A percentile compares a stretch with the other conserved stretches of the same genome.
phyloP scores from a whole-genome alignment of 2,329 filamentous ascomycete genomes.

The Xylariaceae sp. region DNA sequence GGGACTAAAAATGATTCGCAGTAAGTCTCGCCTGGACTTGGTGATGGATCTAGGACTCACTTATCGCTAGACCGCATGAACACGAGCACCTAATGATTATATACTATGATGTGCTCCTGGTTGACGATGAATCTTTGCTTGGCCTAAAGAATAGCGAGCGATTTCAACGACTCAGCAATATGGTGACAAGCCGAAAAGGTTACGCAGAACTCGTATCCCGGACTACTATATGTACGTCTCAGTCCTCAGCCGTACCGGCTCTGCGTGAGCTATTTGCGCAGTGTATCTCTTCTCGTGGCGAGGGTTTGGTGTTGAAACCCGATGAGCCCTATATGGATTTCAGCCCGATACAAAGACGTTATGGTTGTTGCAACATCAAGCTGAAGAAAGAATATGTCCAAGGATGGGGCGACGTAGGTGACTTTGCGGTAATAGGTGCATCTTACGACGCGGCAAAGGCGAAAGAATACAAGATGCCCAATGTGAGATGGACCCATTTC shows the following conservation, averaged over 20 bases:
- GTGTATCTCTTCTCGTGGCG: constrained; percentile 61
- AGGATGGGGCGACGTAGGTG: constrained; percentile 74
- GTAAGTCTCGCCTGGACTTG: constrained; percentile 38
- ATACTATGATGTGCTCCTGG: constrained; percentile 54
- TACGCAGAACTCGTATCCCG: constrained; percentile 57
- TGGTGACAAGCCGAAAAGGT: constrained; percentile 53
- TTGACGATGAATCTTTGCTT: constrained; percentile 52
- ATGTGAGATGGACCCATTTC: constrained; percentile 73
- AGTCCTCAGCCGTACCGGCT: constrained; percentile 45
- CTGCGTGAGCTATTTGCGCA: constrained; percentile 63
- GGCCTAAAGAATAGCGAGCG: constrained; percentile 53
- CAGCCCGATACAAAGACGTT: constrained; percentile 34
- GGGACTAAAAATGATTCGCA: constrained; percentile 66
- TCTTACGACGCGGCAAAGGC: constrained; percentile 64
- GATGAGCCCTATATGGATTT: constrained; percentile 73
- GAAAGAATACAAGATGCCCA: constrained; percentile 48
- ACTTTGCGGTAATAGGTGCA: constrained; percentile 76
- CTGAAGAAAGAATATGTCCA: constrained; percentile 82
- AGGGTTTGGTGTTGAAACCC: constrained; percentile 79
- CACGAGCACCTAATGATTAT: constrained; percentile 59
- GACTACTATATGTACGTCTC: constrained; percentile 64
- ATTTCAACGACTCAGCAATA: constrained; percentile 53
- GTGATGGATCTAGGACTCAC: constrained; percentile 11
- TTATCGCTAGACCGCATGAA: constrained; percentile 40
- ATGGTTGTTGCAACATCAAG: constrained; percentile 63